phyloP scores from a whole-genome alignment of 176 grass and related monocot genomes.

The Bromus sterilis region DNA sequence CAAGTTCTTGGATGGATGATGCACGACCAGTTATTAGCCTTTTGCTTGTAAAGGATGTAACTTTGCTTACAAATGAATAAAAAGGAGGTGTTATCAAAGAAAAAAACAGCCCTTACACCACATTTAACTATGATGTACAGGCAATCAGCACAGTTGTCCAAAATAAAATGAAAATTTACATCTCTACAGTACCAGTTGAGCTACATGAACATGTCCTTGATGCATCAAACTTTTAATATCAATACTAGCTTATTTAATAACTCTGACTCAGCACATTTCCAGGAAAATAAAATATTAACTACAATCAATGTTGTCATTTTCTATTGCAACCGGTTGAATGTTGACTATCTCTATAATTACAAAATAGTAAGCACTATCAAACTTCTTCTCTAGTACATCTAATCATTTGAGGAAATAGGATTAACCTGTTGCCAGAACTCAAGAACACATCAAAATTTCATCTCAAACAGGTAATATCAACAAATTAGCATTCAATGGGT shows the following conservation, averaged over 20 bases:
- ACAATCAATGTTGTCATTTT: slow-evolving; percentile 3
- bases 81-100: too few species aligned
- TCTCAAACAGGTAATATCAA: neutral
- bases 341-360: neutral
- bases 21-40: too few species aligned
- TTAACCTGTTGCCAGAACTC: neutral
- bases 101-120: neutral
- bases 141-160: neutral
- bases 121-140: neutral
- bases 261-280: neutral
- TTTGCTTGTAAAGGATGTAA: too few species aligned
- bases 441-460: neutral
- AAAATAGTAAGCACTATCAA: neutral
- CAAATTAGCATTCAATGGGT: neutral
- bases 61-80: too few species aligned
- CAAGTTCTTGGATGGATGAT: too few species aligned
- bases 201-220: neutral
- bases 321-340: neutral
- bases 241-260: neutral
- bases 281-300: neutral
- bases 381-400: neutral
- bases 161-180: neutral
- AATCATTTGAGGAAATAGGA: neutral
- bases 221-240: neutral
- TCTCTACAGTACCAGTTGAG: neutral